Base-by-base conservation (phyloP, 2,329 filamentous ascomycete species). In the Aspergillus awamori region DNA sequence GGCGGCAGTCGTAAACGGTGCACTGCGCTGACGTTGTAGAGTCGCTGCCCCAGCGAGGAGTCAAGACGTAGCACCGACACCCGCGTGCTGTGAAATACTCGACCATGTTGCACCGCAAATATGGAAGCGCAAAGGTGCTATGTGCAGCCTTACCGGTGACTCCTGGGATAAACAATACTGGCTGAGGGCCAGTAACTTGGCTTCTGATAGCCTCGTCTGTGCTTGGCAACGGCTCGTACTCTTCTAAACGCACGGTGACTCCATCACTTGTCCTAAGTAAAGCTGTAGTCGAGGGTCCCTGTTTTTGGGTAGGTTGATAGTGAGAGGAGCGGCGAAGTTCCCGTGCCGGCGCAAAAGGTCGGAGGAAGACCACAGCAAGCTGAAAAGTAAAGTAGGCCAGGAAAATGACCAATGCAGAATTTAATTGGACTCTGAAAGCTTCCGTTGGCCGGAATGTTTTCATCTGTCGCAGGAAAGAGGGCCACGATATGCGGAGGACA, bases 401-500 rank as follows among this genome's bases (percentile, higher is more conserved):
- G 51, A 66, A 66, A 1, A 56, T n/a, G 8, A 65, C 8, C 56
- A 66, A 24, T 5, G 57, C 5, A 8, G 52, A 28, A 15, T 54
- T 2, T 1, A 39, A 8, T 15, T 5, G 2, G 4, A 53, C 2
- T 4, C 7, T 30, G 13, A 54, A 36, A 6, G 10, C 2, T 2
- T 10, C 13, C 7, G 15, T 47, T 4, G 49, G 26, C 1, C 57
- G 38, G 20, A 66, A 66, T 10, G 64, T 58, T 17, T 39, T 39
- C 33, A 63, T 57, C 41, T 65, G 64, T 13, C 48, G 47, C 7
- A 36, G 24, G 8, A 68, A 64, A 4, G 66, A 60, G 2, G 15
- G 39, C 20, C 59, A 17, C 43, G 60, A 57, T 30, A 68, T 67
- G 43, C 60, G 60, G 30, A 67, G 36, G 11, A 58, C 53, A 8